Conservation (phyloP, 2,329 filamentous ascomycete genomes). For the Pseudofabraea citricarpa region DNA sequence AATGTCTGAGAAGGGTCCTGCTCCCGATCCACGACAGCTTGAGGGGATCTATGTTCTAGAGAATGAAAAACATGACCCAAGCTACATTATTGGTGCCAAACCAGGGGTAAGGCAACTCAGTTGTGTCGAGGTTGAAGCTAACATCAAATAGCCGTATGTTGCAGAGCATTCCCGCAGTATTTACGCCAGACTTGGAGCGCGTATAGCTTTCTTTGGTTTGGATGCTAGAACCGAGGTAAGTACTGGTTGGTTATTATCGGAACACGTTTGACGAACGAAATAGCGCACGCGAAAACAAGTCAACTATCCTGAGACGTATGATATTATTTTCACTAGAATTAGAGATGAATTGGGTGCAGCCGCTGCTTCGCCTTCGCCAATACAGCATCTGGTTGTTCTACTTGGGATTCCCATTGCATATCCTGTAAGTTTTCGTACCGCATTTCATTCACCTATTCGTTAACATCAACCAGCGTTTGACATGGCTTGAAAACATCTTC, state of each 20-base stretch:
- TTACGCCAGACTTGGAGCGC: constrained; percentile 76
- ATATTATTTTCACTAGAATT: constrained; percentile 74
- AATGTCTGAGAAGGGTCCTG: constrained; percentile 51
- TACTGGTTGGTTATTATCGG: constrained; percentile 36
- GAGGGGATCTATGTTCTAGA: constrained; percentile 68
- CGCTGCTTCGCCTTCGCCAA: constrained; percentile 64
- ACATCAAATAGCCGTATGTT: constrained; percentile 67
- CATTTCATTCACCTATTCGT: constrained; percentile 8
- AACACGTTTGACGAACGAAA: neutral
- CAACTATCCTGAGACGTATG: constrained; percentile 90
- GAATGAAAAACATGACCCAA: constrained; percentile 55
- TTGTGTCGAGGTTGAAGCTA: neutral
- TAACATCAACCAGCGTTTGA: constrained; percentile 58
- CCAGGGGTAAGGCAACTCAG: constrained; percentile 39
- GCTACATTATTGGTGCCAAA: constrained; percentile 59
- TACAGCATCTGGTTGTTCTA: constrained; percentile 83
- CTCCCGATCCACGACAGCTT: constrained; percentile 64
- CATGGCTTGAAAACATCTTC: constrained; percentile 95
- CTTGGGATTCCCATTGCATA: constrained; percentile 85
- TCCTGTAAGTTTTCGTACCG: constrained; percentile 55
- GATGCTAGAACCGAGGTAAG: constrained; percentile 79
- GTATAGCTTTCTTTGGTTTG: constrained; percentile 80
- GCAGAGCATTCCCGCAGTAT: constrained; percentile 81
- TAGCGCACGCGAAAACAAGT: constrained; percentile 83
- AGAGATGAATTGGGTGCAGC: constrained; percentile 62